A percentile compares a stretch with the other conserved stretches of the same genome.
phyloP scores from a whole-genome alignment of 148 eudicot species.

The Amaranthus cruentus region DNA sequence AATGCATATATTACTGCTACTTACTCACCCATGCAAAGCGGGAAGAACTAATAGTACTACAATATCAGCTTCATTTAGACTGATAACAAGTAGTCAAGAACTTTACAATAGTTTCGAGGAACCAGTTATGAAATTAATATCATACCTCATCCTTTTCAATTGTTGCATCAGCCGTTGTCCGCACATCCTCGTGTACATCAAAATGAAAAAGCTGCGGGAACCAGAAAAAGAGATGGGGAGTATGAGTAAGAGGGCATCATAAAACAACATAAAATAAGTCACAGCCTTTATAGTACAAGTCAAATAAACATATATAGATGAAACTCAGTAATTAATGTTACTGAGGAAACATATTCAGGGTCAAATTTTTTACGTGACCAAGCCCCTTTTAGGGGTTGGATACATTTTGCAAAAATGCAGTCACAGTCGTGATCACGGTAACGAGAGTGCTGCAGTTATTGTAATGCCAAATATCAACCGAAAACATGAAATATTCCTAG shows the following conservation, averaged over 20 bases:
- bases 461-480: too few species aligned
- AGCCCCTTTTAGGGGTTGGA: too few species aligned
- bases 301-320: not conserved
- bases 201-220: slow-evolving; percentile 84
- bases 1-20: not conserved
- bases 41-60: not conserved
- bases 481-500: too few species aligned
- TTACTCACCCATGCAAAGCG: not conserved
- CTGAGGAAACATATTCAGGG: not conserved
- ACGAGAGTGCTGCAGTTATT: too few species aligned
- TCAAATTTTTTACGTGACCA: not conserved
- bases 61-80: not conserved
- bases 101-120: too few species aligned
- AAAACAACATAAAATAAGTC: not conserved
- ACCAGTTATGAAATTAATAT: too few species aligned
- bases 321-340: not conserved
- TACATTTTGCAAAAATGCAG: too few species aligned
- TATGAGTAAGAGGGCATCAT: slow-evolving; percentile 15
- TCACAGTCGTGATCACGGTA: too few species aligned
- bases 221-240: not conserved
- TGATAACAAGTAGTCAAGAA: not conserved
- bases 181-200: slow-evolving; percentile 97
- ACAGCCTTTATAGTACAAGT: not conserved
- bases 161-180: slow-evolving; percentile 95
- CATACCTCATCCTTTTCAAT: slow-evolving; percentile 96